A percentile compares a stretch with the other conserved stretches of the same genome.
phyloP scores from a whole-genome alignment of 768 basidiomycete species.

The Pleurotus giganteus region DNA sequence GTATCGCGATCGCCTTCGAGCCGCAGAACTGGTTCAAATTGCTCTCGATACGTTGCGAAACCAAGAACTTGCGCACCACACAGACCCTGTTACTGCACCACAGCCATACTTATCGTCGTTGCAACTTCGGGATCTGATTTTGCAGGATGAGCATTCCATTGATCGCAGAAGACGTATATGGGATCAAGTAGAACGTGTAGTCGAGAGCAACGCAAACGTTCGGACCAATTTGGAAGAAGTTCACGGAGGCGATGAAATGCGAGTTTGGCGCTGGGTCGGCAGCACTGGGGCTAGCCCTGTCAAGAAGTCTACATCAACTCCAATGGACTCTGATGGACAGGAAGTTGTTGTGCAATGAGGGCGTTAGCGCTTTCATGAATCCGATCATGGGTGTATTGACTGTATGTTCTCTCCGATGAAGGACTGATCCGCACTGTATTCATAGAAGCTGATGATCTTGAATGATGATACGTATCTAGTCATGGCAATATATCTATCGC shows the following conservation, averaged over 20 bases:
- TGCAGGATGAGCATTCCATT: conserved; percentile 80
- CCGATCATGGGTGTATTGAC: neutral
- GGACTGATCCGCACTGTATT: conserved; percentile 1
- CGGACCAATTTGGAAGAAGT: conserved; percentile 82
- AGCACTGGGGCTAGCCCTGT: conserved; percentile 28
- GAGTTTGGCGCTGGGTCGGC: conserved; percentile 93
- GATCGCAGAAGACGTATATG: conserved; percentile 65
- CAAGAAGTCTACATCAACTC: neutral
- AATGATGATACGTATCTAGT: neutral
- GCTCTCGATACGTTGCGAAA: conserved; percentile 78
- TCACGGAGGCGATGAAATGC: conserved; percentile 80
- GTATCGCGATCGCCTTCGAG: conserved; percentile 59
- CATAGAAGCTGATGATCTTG: conserved; percentile 3
- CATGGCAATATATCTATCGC: neutral
- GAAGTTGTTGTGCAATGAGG: conserved; percentile 7
- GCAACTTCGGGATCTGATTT: conserved; percentile 83
- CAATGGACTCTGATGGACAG: conserved; percentile 12
- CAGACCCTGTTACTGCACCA: conserved; percentile 73
- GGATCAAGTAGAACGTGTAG: conserved; percentile 79
- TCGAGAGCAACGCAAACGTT: conserved; percentile 91
- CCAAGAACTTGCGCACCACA: conserved; percentile 80
- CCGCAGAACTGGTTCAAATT: conserved; percentile 73
- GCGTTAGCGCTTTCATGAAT: neutral
- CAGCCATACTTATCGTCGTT: conserved; percentile 80
- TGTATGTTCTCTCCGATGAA: no score